Evolutionary conservation across 129 eudicot genomes (phyloP).

Genomic region (Oenanthe sinensis): DNA sequence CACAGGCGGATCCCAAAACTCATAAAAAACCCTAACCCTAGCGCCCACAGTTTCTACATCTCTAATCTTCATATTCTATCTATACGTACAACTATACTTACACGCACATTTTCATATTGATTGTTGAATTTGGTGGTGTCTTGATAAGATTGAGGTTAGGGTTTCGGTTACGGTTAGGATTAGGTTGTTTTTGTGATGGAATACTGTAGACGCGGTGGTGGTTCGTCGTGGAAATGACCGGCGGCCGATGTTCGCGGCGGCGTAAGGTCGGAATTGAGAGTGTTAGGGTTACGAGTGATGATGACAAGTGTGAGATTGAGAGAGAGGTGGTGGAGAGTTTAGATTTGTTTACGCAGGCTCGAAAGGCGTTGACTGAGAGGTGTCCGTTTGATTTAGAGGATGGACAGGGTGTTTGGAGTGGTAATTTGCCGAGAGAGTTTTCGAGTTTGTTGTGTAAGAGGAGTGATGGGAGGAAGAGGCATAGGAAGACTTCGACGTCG

Average conservation of each 20-base stretch:
- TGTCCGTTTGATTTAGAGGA: slow-evolving; percentile 77
- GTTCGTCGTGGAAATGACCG: slow-evolving; percentile 36
- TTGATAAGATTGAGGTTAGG: slow-evolving; percentile 15
- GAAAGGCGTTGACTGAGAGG: slow-evolving; percentile 57
- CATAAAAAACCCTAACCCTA: slow-evolving; percentile 22
- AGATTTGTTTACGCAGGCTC: slow-evolving; percentile 75
- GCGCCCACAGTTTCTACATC: neutral
- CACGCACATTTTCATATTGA: neutral
- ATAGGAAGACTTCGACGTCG: slow-evolving; percentile 38
- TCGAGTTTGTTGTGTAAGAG: slow-evolving; percentile 40
- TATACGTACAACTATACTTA: neutral
- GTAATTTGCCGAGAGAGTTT: slow-evolving; percentile 56
- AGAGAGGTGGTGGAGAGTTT: slow-evolving; percentile 15
- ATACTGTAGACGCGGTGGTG: slow-evolving; percentile 32
- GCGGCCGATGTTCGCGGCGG: slow-evolving; percentile 52
- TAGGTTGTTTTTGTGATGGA: slow-evolving; percentile 37
- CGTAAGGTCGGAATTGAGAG: slow-evolving; percentile 44
- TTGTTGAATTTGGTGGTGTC: neutral
- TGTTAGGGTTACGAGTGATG: slow-evolving; percentile 26
- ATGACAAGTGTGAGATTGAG: neutral
- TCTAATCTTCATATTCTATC: neutral
- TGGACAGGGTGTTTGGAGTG: slow-evolving; percentile 19
- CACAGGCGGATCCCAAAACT: neutral
- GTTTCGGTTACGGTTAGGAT: slow-evolving; percentile 28
- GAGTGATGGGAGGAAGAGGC: slow-evolving; percentile 59